These are phyloP conservation scores for Lunularia cruciata DNA, from an alignment of 225 moss, liverwort and hornwort genomes.

Conservation along the genomic window DNA sequence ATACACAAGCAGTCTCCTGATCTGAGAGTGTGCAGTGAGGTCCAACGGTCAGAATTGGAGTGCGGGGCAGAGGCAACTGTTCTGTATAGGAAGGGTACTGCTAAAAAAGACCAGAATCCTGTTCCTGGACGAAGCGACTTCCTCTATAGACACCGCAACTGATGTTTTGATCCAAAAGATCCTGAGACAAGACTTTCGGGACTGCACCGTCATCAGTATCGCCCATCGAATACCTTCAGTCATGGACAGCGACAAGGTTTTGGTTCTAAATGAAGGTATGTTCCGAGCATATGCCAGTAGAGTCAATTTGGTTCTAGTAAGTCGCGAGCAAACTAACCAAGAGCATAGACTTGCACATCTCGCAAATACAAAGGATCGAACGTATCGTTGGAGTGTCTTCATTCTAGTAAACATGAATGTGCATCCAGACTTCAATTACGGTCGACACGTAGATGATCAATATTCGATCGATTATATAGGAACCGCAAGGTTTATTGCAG, in stretches of 20 bases:
- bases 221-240: conserved; percentile 45
- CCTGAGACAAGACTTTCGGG: conserved; percentile 28
- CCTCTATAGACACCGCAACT: conserved; percentile 43
- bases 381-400: too few relatives aligned
- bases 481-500: too few relatives aligned
- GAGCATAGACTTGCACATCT: too few relatives aligned
- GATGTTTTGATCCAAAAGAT: conserved; percentile 34
- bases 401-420: too few relatives aligned
- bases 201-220: conserved; percentile 44
- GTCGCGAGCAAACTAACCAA: too few relatives aligned
- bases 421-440: too few relatives aligned
- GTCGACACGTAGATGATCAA: too few relatives aligned
- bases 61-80: conserved; percentile 44
- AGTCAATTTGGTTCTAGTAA: too few relatives aligned
- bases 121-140: conserved; percentile 46
- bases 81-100: conserved; percentile 41
- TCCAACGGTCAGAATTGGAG: conserved; percentile 45
- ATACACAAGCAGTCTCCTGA: too few relatives aligned
- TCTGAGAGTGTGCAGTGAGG: conserved; percentile 32
- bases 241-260: conserved; percentile 48
- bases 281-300: too few relatives aligned
- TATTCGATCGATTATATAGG: too few relatives aligned
- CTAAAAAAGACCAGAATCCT: conserved; percentile 34
- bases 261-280: conserved; percentile 37
- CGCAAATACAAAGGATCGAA: too few relatives aligned